Percentiles rank a stretch among this genome's conserved stretches.
Evolutionary conservation across 2,329 filamentous ascomycete genomes (phyloP).

Genomic region (Colletotrichum spaethianum): DNA sequence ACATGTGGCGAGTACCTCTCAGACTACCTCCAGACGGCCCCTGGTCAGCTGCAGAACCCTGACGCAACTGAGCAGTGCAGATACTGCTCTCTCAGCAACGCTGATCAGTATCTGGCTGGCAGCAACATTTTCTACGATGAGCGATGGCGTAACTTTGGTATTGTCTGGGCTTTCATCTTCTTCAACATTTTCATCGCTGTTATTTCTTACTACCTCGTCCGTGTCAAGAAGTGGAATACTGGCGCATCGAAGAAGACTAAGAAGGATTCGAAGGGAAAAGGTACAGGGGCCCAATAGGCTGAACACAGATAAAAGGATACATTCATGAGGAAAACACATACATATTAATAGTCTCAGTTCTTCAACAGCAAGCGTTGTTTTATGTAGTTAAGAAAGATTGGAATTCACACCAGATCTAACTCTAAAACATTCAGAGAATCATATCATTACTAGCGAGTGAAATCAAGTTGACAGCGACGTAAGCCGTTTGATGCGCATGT

Average conservation of each 20-base stretch:
- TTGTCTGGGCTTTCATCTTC: conserved; percentile 76
- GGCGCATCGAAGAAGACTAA: conserved; percentile 29
- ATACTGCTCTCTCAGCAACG: conserved; percentile 76
- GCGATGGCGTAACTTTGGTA: conserved; percentile 79
- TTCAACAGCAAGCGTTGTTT: conserved; percentile 33
- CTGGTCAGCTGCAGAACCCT: conserved; percentile 75
- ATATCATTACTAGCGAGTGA: too few relatives aligned
- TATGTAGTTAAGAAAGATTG: not conserved
- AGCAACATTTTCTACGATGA: conserved; percentile 65
- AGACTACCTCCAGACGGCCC: conserved; percentile 63
- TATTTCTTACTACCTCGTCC: conserved; percentile 69
- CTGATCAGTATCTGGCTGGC: conserved; percentile 70
- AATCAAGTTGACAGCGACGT: too few relatives aligned
- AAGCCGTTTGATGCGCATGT: too few relatives aligned
- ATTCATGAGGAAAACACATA: not conserved
- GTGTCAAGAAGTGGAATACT: conserved; percentile 37
- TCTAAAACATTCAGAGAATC: too few relatives aligned
- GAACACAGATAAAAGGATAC: not conserved
- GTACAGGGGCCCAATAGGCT: conserved; percentile 7
- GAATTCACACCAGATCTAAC: not conserved
- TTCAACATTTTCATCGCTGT: conserved; percentile 75
- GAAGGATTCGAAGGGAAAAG: conserved; percentile 31
- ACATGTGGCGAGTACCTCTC: conserved; percentile 77
- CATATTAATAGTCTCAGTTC: conserved; percentile 11
- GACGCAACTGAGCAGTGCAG: conserved; percentile 69